These are phyloP conservation scores for Trichosporon sp. DNA, from an alignment of 1,284 basidiomycete species.

Conservation along the genomic window DNA sequence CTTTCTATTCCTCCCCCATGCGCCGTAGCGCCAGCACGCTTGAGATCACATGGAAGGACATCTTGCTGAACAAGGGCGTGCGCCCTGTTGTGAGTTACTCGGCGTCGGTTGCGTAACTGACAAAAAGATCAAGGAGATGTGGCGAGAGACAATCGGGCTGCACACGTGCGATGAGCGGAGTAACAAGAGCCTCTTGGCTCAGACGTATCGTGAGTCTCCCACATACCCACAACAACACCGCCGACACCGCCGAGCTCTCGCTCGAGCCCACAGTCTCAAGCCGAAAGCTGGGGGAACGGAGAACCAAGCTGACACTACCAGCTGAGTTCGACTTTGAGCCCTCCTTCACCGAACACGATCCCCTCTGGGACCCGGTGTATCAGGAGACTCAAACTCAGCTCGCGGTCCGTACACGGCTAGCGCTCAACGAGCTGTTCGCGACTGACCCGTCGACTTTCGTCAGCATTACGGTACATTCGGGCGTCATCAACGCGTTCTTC, in stretches of 20 bases:
- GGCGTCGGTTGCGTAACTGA: background rate
- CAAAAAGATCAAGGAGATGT: conserved; percentile 28
- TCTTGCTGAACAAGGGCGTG: conserved; percentile 18
- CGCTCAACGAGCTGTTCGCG: conserved; percentile 38
- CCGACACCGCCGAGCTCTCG: too few species aligned
- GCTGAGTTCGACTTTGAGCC: conserved; percentile 32
- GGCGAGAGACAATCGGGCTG: conserved; percentile 32
- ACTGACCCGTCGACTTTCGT: conserved; percentile 31
- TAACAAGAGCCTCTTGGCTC: conserved; percentile 23
- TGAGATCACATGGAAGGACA: conserved; percentile 35
- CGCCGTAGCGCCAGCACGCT: conserved; percentile 31
- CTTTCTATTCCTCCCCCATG: conserved; percentile 36
- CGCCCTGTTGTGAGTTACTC: conserved; percentile 7
- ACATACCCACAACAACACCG: too few species aligned
- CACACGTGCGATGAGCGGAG: conserved; percentile 40
- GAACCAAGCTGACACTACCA: background rate
- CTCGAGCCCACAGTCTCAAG: too few species aligned
- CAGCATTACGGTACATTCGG: conserved; percentile 42
- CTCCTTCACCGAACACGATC: conserved; percentile 39
- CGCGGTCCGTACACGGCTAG: conserved; percentile 24
- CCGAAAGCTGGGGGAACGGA: background rate
- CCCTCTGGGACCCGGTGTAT: conserved; percentile 31
- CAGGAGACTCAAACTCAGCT: conserved; percentile 31
- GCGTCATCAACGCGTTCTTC: conserved; percentile 38
- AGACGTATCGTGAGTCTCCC: conserved; percentile 21